Evolutionary conservation across 148 eudicot genomes (phyloP).

Genomic region (Rhododendron griersonianum): DNA sequence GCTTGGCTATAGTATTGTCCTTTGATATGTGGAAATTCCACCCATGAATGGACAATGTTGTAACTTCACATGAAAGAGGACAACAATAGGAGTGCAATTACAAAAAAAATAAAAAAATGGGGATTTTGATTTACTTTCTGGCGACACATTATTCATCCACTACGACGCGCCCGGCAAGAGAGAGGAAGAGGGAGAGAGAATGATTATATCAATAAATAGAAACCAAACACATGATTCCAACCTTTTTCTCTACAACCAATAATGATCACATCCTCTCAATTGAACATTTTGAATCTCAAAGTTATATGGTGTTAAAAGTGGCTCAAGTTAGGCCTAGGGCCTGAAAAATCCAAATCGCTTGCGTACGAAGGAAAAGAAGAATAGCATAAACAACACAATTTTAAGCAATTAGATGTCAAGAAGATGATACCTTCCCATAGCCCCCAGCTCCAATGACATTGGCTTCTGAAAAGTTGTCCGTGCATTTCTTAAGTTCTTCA

Average conservation of each 20-base stretch:
- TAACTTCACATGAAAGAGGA: neutral
- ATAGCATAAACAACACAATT: neutral
- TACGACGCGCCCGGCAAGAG: neutral
- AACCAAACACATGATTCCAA: neutral
- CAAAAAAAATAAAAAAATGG: neutral
- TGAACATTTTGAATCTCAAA: neutral
- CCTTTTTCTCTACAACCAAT: neutral
- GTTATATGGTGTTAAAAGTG: neutral
- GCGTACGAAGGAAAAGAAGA: neutral
- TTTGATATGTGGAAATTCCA: neutral
- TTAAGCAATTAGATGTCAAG: neutral
- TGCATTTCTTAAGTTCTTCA: slow-evolving; percentile 52
- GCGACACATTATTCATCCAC: neutral
- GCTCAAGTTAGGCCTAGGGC: neutral
- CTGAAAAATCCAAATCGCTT: neutral
- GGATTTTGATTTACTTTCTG: neutral
- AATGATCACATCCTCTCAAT: neutral
- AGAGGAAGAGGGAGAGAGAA: neutral
- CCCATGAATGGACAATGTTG: neutral
- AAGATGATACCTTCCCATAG: slow-evolving; percentile 54
- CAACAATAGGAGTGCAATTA: neutral
- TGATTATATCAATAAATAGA: neutral
- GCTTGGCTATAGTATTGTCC: neutral
- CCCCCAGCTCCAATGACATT: slow-evolving; percentile 65
- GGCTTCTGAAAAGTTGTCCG: slow-evolving; percentile 45